phyloP scores from a whole-genome alignment of 2,329 filamentous ascomycete genomes.

The Fusarium nematophilum region DNA sequence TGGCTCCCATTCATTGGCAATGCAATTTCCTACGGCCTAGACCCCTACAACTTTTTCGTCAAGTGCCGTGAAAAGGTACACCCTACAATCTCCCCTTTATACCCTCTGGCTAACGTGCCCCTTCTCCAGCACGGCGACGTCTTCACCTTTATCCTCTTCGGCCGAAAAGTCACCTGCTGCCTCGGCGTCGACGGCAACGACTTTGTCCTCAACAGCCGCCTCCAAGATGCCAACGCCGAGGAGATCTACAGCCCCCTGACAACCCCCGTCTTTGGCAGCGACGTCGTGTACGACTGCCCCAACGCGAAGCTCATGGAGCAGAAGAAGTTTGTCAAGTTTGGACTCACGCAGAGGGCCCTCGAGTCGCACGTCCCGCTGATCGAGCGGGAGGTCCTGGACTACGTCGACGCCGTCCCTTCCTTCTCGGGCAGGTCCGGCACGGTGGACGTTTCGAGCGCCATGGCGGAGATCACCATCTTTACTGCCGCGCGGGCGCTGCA shows the following conservation, averaged over 20 bases:
- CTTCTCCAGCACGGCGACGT: conserved; percentile 59
- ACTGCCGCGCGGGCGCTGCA: conserved; percentile 82
- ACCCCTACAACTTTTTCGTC: conserved; percentile 76
- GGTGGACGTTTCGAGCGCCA: conserved; percentile 72
- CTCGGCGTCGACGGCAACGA: conserved; percentile 64
- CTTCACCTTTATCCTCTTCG: conserved; percentile 66
- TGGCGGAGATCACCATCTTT: conserved; percentile 84
- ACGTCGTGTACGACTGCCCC: conserved; percentile 86
- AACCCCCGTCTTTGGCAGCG: conserved; percentile 75
- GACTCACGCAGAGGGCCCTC: conserved; percentile 73
- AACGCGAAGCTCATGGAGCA: conserved; percentile 90
- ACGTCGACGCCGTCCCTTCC: conserved; percentile 65
- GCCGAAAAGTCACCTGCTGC: conserved; percentile 61
- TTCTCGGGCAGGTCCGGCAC: conserved; percentile 71
- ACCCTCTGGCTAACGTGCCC: fast-evolving
- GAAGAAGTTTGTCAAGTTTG: conserved; percentile 84
- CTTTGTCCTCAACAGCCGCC: conserved; percentile 67
- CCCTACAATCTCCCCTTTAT: fast-evolving
- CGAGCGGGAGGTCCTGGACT: conserved; percentile 74
- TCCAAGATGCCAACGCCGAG: conserved; percentile 64
- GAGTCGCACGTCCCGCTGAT: conserved; percentile 77
- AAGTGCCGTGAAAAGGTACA: conserved; percentile 72
- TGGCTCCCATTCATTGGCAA: conserved; percentile 74
- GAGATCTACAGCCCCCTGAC: conserved; percentile 64
- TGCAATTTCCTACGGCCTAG: conserved; percentile 77